These are phyloP conservation scores for Daldinia sp. DNA, from an alignment of 2,329 filamentous ascomycete genomes.

Conservation along the genomic window DNA sequence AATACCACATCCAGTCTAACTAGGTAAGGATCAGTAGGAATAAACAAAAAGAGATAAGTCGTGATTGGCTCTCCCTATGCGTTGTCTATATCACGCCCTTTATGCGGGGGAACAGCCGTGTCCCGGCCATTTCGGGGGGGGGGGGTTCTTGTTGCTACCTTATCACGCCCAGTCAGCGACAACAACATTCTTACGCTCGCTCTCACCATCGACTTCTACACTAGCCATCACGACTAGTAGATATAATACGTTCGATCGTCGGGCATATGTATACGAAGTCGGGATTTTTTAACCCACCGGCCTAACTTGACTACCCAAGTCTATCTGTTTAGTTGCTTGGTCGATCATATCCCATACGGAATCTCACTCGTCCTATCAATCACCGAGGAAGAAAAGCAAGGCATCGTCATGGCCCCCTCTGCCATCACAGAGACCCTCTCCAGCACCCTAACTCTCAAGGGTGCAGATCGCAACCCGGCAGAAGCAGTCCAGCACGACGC, in stretches of 20 bases:
- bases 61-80: background rate
- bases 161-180: background rate
- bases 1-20: background rate
- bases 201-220: background rate
- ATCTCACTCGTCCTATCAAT: too few relatives aligned
- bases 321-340: too few relatives aligned
- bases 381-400: too few relatives aligned
- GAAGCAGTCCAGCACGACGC: conserved; percentile 13
- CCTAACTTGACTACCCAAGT: background rate
- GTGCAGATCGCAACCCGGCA: conserved; percentile 27
- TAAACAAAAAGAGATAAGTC: too few relatives aligned
- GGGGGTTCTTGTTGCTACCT: too few relatives aligned
- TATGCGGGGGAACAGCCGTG: background rate
- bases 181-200: background rate
- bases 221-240: background rate
- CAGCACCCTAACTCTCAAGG: conserved; percentile 30
- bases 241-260: too few relatives aligned
- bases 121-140: background rate
- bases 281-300: background rate
- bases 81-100: conserved; percentile 1
- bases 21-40: too few relatives aligned
- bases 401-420: conserved; percentile 45
- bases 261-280: background rate
- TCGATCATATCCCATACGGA: background rate
- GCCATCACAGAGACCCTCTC: conserved; percentile 41